Evolutionary conservation across 192 early-diverging fungal genomes (phyloP).

Genomic region (Powellomyces hirtus): DNA sequence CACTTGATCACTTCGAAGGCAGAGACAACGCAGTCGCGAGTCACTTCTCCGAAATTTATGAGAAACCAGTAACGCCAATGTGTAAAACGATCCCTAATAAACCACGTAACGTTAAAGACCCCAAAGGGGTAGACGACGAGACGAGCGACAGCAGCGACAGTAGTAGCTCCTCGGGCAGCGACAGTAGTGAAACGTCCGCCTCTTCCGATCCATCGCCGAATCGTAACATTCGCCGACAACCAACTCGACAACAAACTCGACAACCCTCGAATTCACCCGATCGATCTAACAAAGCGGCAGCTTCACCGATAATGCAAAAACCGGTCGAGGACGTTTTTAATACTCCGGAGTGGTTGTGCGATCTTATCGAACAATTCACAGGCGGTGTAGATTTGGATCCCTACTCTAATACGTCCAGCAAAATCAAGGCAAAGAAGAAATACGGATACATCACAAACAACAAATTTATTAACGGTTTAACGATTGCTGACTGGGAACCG

Average conservation of each 20-base stretch:
- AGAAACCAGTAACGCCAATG: background rate
- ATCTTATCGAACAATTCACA: background rate
- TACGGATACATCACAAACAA: background rate
- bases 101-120: background rate
- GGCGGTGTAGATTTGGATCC: slow-evolving; percentile 11
- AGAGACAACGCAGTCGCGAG: background rate
- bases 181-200: too few species aligned
- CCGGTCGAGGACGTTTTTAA: background rate
- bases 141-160: too few species aligned
- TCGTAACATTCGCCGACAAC: background rate
- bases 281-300: too few species aligned
- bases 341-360: background rate
- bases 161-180: too few species aligned
- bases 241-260: too few species aligned
- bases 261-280: too few species aligned
- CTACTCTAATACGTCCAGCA: background rate
- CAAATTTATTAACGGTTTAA: slow-evolving; percentile 6
- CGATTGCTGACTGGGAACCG: background rate
- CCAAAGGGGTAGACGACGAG: background rate
- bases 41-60: background rate
- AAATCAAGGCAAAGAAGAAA: background rate
- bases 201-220: background rate
- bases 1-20: background rate
- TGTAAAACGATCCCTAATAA: background rate
- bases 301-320: too few species aligned